Conservation (phyloP, 2,329 filamentous ascomycete genomes). For the Fusarium avenaceum region DNA sequence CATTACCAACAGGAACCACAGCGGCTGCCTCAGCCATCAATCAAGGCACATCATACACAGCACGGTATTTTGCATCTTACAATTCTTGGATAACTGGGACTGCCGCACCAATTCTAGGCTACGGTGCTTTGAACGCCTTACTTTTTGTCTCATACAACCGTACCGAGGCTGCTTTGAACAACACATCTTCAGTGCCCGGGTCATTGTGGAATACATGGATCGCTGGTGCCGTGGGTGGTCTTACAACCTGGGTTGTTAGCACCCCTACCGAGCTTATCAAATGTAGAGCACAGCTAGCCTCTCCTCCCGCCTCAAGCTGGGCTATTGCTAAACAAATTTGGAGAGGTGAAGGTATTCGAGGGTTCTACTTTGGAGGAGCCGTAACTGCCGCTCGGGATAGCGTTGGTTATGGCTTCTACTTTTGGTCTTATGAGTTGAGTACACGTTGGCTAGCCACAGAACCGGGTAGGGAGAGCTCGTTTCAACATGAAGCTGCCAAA, state of each 20-base stretch:
- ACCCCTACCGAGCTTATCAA: slow-evolving; percentile 93
- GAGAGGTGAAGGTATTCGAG: slow-evolving; percentile 69
- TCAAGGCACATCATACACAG: slow-evolving; percentile 14
- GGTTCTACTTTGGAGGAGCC: slow-evolving; percentile 83
- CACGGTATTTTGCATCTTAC: slow-evolving; percentile 47
- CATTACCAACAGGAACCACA: slow-evolving; percentile 14
- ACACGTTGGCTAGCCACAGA: slow-evolving; percentile 65
- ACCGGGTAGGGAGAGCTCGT: slow-evolving; percentile 38
- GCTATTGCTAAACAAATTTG: slow-evolving; percentile 73
- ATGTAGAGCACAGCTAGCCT: slow-evolving; percentile 81
- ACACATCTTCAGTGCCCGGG: slow-evolving; percentile 52
- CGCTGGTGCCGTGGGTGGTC: slow-evolving; percentile 83
- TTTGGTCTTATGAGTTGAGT: slow-evolving; percentile 89
- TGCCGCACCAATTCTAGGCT: slow-evolving; percentile 87
- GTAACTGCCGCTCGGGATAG: slow-evolving; percentile 88
- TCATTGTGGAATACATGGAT: slow-evolving; percentile 78
- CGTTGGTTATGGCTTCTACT: slow-evolving; percentile 97
- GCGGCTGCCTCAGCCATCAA: slow-evolving; percentile 19
- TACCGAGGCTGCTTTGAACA: slow-evolving; percentile 73
- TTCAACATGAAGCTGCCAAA: slow-evolving; percentile 67
- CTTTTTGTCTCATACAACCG: slow-evolving; percentile 94
- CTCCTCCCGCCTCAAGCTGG: slow-evolving; percentile 68
- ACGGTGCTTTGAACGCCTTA: slow-evolving; percentile 90
- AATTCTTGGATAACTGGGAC: slow-evolving; percentile 71
- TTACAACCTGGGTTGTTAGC: slow-evolving; percentile 87